Base-by-base conservation (phyloP, 78 protist species). In the Dictyostelium brefeldianum region DNA sequence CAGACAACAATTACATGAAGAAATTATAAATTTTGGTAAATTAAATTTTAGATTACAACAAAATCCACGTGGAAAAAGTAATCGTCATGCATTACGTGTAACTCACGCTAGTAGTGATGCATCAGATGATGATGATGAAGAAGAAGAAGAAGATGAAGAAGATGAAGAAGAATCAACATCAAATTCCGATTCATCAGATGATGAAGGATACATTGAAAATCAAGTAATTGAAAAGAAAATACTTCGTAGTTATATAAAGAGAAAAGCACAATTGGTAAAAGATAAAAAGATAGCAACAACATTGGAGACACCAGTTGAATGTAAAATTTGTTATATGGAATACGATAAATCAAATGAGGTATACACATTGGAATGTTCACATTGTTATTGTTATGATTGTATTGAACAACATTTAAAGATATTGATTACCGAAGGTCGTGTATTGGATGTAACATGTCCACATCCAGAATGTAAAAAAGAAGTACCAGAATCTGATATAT, bases 241-340 rank as follows among this genome's bases (percentile, higher is more conserved):
- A 36, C 31, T 69, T 12, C 25, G n/a, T 29, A 41, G 31, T 29
- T 36, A 36, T 20, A 46, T 46, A 20, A 46, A 74, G 17, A 17
- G 43, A 41, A 41, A 74, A 48, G n/a, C 18, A 41, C 14, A 70
- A 7, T 4, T 41, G 48, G 78, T 17, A 5, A 41, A 17, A 0
- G 31, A 41, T 2, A 70, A 14, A 70, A 41, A 70, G 20, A 18
- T 36, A 20, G 25, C 87, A 7, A 62, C 65, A 0, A 50, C 17
- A 51, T 51, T 82, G 43, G 75, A 43, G 1, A 5, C 36, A 15
- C 82, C 91, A 22, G 92, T 85, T 25, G 92, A 85, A 48, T 85
- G 92, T 47, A 85, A 85, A 69, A 75, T 85, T 22, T 85, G 92
- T 31, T 85, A 85, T 27, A 57, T 78, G 56, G 92, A 85, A 4